Percentiles rank a stretch among this genome's conserved stretches.
These are phyloP conservation scores for Plasmodium billcollinsi DNA, from an alignment of 169 alveolate genomes.

Conservation along the genomic window DNA sequence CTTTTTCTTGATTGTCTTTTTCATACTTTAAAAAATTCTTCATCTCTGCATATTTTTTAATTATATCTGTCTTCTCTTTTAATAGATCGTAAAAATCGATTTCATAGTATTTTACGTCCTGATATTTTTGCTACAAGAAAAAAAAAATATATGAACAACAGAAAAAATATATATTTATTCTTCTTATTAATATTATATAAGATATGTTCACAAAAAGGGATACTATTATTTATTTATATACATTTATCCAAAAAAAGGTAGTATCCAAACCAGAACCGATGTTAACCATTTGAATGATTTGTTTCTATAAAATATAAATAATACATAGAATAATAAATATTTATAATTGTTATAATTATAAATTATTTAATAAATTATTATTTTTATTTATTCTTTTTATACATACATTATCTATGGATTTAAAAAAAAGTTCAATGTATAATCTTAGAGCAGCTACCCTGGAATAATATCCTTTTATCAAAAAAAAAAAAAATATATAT, in stretches of 20 bases:
- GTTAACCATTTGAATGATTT: constrained; percentile 56
- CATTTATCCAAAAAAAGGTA: constrained; percentile 75
- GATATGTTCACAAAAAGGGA: too few species aligned
- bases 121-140: constrained; percentile 35
- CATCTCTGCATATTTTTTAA: constrained; percentile 27
- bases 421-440: constrained; percentile 72
- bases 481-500: constrained; percentile 14
- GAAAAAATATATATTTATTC: background rate
- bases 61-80: constrained; percentile 41
- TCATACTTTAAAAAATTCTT: constrained; percentile 42
- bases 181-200: too few species aligned
- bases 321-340: background rate
- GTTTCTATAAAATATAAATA: constrained; percentile 24
- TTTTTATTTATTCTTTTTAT: background rate
- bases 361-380: background rate
- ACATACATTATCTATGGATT: constrained; percentile 45
- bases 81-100: constrained; percentile 57
- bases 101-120: constrained; percentile 51
- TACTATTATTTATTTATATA: constrained; percentile 4
- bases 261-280: constrained; percentile 79
- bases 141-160: background rate
- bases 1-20: constrained; percentile 11
- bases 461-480: constrained; percentile 71
- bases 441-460: constrained; percentile 75
- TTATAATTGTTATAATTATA: background rate